Base-by-base conservation (phyloP, 306 rosid genomes). In the Gastrolobium villosum region DNA sequence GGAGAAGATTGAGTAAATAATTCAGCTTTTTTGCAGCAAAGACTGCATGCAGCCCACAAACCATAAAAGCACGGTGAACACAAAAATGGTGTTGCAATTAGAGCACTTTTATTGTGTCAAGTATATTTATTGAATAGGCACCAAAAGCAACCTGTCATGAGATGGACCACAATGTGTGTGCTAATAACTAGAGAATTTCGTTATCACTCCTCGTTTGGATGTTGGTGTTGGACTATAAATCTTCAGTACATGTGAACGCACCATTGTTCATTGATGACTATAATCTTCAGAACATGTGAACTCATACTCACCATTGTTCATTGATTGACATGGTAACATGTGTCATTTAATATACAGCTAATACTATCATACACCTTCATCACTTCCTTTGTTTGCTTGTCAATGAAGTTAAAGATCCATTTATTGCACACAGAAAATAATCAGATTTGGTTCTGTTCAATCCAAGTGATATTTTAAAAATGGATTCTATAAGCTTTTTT, bases 121-220 rank as follows among this genome's bases (percentile, higher is more conserved):
- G 8, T 63, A 26, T 44, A 76, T 61, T 70, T 20, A 80, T 69
- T 54, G 34, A 75, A 49, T 64, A 14, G 45, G 5, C 48, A 70
- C 36, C 60, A 52, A 46, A 72, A 67, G 7, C 72, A 67, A 48
- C 74, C 74, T 74, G 61, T 66, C 35, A 49, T 57, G n/a, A 34
- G 52, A 48, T 65, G 88, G 83, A 77, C 86, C 79, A 68, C 83
- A 62, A 73, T 39, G 56, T 10, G 73, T 64, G 59, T 76, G 72
- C 69, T 56, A 28, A 26, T 63, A 49, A 66, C 80, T 40, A 32
- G 61, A 66, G 56, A 74, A 74, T 79, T 76, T 75, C 62, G 10
- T 14, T 53, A 32, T 46, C 79, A 54, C 5, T 80, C 65, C 41
- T 60, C 70, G 65, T 81, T 77, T 77, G 37, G 65, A 66, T 72